Percentiles rank a stretch among this genome's conserved stretches.
Conservation (phyloP, 192 early-diverging fungal genomes). For the Backusella parvicylindrica region DNA sequence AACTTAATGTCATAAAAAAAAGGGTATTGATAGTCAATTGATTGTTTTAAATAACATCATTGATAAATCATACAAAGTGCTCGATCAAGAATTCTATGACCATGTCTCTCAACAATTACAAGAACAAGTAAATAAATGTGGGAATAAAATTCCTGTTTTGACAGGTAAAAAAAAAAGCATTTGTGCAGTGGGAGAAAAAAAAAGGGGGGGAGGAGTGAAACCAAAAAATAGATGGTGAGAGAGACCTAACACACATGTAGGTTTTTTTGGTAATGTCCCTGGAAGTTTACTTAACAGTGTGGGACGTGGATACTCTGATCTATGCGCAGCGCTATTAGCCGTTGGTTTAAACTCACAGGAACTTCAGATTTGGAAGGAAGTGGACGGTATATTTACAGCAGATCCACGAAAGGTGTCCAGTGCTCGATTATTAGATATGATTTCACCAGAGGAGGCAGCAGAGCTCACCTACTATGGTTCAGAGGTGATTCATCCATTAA, state of each 20-base stretch:
- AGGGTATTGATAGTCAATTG: slow-evolving; percentile 81
- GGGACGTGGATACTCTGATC: slow-evolving; percentile 90
- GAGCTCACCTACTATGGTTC: slow-evolving; percentile 90
- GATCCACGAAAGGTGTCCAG: slow-evolving; percentile 87
- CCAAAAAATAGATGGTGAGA: not conserved
- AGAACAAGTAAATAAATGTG: slow-evolving; percentile 52
- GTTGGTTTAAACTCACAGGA: slow-evolving; percentile 77
- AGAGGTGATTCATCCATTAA: slow-evolving; percentile 91
- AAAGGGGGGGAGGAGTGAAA: no score
- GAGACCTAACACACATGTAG: slow-evolving; percentile 3
- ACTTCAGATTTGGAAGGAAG: slow-evolving; percentile 95
- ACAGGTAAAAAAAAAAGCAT: slow-evolving; percentile 52
- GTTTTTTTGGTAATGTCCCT: slow-evolving; percentile 88
- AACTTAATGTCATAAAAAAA: not conserved
- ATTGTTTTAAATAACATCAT: slow-evolving; percentile 87
- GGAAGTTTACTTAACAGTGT: slow-evolving; percentile 80
- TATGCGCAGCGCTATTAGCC: slow-evolving; percentile 85
- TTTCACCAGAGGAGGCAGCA: slow-evolving; percentile 89
- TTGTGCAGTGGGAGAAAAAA: not conserved
- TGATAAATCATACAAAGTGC: slow-evolving; percentile 73
- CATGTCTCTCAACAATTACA: slow-evolving; percentile 75
- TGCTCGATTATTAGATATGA: slow-evolving; percentile 72
- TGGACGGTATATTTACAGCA: slow-evolving; percentile 94
- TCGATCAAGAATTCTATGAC: slow-evolving; percentile 97
- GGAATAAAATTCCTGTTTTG: slow-evolving; percentile 81